phyloP scores from a whole-genome alignment of 345 rosid species.

The Eucalyptus dawsonii region DNA sequence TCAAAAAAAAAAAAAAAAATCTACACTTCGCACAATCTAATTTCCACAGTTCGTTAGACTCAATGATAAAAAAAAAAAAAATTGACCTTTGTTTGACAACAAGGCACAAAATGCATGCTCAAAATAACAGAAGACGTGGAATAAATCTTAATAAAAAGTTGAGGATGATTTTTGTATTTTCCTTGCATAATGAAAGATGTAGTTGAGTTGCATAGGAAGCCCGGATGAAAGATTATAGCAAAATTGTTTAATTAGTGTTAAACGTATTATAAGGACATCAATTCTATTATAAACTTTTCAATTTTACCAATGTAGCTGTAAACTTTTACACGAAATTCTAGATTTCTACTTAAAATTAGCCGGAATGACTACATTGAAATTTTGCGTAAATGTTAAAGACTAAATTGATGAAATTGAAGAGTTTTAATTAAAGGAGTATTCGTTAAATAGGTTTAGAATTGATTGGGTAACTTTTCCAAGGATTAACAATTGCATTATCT shows the following conservation, averaged over 20 bases:
- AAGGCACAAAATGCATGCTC: background rate
- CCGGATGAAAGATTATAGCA: fast-evolving
- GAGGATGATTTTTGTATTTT: no score
- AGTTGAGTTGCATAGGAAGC: background rate
- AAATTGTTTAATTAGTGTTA: no score
- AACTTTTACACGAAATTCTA: background rate
- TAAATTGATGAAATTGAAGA: no score
- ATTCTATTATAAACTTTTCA: no score
- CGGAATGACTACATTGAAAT: no score
- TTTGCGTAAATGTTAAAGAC: no score
- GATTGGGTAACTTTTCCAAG: fast-evolving
- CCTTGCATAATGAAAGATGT: background rate
- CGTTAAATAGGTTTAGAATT: fast-evolving
- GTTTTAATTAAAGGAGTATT: fast-evolving
- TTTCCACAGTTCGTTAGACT: background rate
- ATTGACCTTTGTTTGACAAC: background rate
- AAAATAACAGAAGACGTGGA: background rate
- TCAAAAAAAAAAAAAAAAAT: no score
- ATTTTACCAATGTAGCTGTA: no score
- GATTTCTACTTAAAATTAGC: no score
- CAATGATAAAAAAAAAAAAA: background rate
- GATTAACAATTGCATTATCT: background rate
- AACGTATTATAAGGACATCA: fast-evolving
- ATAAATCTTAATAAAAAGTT: background rate
- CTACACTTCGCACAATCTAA: background rate